Evolutionary conservation across 1,284 basidiomycete species (phyloP).

Genomic region (Fomitopsis schrenkii): DNA sequence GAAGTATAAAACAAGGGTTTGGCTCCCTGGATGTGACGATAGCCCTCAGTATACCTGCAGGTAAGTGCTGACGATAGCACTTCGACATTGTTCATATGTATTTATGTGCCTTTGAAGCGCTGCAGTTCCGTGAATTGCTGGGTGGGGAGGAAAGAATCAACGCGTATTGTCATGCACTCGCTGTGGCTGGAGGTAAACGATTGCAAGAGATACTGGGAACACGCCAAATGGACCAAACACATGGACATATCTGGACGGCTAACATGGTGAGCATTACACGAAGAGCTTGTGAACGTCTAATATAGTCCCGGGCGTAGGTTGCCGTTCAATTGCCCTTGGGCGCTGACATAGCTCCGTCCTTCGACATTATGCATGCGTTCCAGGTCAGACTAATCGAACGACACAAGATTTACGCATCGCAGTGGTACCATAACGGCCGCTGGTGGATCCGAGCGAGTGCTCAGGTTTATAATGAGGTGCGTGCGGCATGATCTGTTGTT

Average conservation of each 20-base stretch:
- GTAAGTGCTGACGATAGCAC: too few species aligned
- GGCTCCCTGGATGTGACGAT: not conserved
- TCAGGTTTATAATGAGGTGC: constrained; percentile 44
- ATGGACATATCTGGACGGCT: too few species aligned
- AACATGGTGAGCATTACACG: too few species aligned
- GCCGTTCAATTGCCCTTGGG: constrained; percentile 57
- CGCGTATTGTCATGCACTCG: constrained; percentile 68
- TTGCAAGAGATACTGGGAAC: constrained; percentile 65
- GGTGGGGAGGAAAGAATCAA: constrained; percentile 82
- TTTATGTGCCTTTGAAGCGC: constrained; percentile 28
- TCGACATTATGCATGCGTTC: constrained; percentile 30
- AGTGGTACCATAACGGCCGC: constrained; percentile 49
- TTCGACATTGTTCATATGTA: not conserved
- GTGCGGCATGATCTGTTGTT: not conserved
- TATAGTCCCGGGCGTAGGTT: constrained; percentile 28
- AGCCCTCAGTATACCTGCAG: not conserved
- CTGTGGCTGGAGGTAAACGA: constrained; percentile 61
- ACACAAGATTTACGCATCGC: constrained; percentile 35
- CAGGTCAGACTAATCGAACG: constrained; percentile 32
- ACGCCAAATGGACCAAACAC: constrained; percentile 41
- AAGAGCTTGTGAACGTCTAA: too few species aligned
- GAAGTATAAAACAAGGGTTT: too few species aligned
- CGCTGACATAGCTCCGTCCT: constrained; percentile 19
- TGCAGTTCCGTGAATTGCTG: constrained; percentile 72
- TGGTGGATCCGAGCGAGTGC: constrained; percentile 70